A percentile compares a stretch with the other conserved stretches of the same genome.
phyloP scores from a whole-genome alignment of 2,329 filamentous ascomycete genomes.

The Fusarium abutilonis region DNA sequence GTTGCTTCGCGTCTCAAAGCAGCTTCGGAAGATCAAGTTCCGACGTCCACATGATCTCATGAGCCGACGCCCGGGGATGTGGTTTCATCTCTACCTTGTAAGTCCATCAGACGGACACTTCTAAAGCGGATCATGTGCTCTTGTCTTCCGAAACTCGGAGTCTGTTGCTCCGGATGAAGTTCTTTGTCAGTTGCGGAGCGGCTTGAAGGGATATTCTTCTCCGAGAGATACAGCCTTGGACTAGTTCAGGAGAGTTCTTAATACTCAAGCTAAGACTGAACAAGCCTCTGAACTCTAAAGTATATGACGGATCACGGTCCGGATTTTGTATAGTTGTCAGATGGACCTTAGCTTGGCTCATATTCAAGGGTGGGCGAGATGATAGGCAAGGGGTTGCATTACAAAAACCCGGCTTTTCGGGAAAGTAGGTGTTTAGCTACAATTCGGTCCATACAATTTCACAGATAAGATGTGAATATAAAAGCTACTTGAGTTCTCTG shows the following conservation, averaged over 20 bases:
- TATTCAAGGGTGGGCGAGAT: background rate
- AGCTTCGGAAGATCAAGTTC: slow-evolving; percentile 26
- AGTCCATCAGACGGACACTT: background rate
- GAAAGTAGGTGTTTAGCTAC: background rate
- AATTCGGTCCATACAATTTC: background rate
- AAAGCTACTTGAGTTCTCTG: background rate
- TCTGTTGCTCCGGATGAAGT: slow-evolving; percentile 7
- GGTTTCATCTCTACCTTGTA: background rate
- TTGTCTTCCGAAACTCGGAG: slow-evolving; percentile 1
- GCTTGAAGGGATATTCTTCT: background rate
- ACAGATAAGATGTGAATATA: background rate
- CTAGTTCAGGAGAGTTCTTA: slow-evolving; percentile 9
- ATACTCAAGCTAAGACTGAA: background rate
- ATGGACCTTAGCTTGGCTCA: background rate
- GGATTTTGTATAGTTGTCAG: background rate
- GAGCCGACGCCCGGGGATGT: background rate
- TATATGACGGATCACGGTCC: slow-evolving; percentile 7
- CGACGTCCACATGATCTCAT: slow-evolving; percentile 20
- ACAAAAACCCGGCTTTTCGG: background rate
- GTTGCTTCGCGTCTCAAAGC: slow-evolving; percentile 5
- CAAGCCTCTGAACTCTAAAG: fast-evolving
- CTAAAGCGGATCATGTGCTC: slow-evolving; percentile 17
- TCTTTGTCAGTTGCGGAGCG: slow-evolving; percentile 15
- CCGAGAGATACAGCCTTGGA: background rate
- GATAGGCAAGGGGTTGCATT: background rate